Percentiles rank a stretch among this genome's conserved stretches.
These are phyloP conservation scores for Blastobotrys americana DNA, from an alignment of 805 yeast species.

Conservation along the genomic window DNA sequence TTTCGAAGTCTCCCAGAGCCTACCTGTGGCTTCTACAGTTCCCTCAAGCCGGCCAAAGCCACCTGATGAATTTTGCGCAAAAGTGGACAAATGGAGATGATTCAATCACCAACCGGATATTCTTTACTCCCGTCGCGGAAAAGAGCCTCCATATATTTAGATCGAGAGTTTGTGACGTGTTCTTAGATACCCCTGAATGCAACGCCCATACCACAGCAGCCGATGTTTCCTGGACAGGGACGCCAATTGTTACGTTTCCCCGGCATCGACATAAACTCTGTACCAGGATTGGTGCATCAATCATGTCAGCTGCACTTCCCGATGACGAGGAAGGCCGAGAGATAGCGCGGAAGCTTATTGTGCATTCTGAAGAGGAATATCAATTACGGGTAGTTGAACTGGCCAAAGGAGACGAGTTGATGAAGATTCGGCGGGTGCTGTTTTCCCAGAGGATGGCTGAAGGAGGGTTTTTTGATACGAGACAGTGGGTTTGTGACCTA, in stretches of 20 bases:
- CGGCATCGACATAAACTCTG: slow-evolving; percentile 28
- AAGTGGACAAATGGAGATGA: slow-evolving; percentile 23
- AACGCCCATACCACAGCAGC: slow-evolving; percentile 33
- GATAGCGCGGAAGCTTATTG: slow-evolving; percentile 18
- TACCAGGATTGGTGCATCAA: slow-evolving; percentile 28
- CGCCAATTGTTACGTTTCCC: slow-evolving; percentile 29
- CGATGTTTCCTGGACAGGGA: slow-evolving; percentile 30
- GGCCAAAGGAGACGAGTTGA: slow-evolving; percentile 15
- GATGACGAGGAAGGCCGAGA: slow-evolving; percentile 6
- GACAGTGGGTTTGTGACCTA: slow-evolving; percentile 23
- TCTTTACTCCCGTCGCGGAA: slow-evolving; percentile 30
- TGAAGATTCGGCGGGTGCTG: slow-evolving; percentile 17
- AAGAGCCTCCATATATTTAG: slow-evolving; percentile 28
- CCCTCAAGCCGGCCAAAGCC: slow-evolving; percentile 24
- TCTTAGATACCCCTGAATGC: slow-evolving; percentile 32
- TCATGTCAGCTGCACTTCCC: slow-evolving; percentile 21
- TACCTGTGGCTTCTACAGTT: slow-evolving; percentile 30
- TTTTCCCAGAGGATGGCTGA: slow-evolving; percentile 19
- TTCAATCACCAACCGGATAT: slow-evolving; percentile 20
- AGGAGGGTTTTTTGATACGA: slow-evolving; percentile 24
- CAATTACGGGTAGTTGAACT: slow-evolving; percentile 23
- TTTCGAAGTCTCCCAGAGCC: slow-evolving; percentile 24
- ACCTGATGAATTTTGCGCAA: slow-evolving; percentile 22
- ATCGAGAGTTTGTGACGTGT: slow-evolving; percentile 28
- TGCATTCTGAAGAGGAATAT: slow-evolving; percentile 22